Evolutionary conservation across 179 eudicot species (phyloP), one percentile per base, ranked within the genome.

Genomic region (Beta lomatogona): DNA sequence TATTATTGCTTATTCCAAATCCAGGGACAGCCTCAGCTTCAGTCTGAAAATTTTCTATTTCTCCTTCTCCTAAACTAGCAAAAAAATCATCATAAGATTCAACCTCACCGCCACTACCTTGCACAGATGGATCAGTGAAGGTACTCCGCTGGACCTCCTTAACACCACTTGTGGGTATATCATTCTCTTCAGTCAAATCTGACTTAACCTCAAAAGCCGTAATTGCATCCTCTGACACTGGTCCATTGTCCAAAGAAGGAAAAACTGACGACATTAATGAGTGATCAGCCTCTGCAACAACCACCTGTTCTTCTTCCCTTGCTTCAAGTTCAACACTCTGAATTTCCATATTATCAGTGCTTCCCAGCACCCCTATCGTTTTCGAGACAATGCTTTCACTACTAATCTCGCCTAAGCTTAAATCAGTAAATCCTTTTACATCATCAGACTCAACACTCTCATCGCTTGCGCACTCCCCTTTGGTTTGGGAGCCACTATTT

Each of bases 71-170:
- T 63, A 93, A 77, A 41, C 88, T 91, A 73, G 81, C 82, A 80
- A 94, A 92, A 77, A 96, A 91, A 85, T 94, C 97, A 1, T 89
- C 87, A 58, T 86, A 89, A 2, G 93, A 95, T 75, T 93, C 97
- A 78, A 91, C 87, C 9, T 48, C 45, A 21, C 88, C 93, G 66
- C 83, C 81, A 77, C 66, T 71, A 71, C 69, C 90, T 77, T 83
- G 79, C 80, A 78, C 83, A 60, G 78, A 84, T 8, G 90, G 78
- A 78, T 88, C 91, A 16, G 89, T 14, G 70, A 94, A 94, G 31
- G 92, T 88, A 82, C 89, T 87, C 99, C 98, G 92, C 48, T 89
- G 92, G 52, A 97, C 97, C 89, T 91, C 95, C 82, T 94, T 94
- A 73, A 93, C 90, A 81, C 89, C 91, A 50, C 88, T 83, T 83